Evolutionary conservation across 2,329 filamentous ascomycete species (phyloP), one percentile per base, ranked within the genome.

Genomic region (Pseudogymnoascus sp.): DNA sequence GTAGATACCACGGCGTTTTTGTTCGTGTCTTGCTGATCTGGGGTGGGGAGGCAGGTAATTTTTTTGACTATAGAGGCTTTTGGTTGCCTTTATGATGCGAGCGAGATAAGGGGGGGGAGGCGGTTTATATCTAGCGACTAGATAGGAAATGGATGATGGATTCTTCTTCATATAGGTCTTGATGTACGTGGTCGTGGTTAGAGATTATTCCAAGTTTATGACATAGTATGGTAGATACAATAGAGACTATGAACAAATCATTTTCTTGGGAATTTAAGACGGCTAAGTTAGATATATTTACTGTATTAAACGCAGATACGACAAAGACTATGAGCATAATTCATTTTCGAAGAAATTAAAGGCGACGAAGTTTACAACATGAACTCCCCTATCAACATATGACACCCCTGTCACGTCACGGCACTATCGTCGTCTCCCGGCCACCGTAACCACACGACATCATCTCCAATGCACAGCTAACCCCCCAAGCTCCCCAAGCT

Each of bases 381-480:
- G 6, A 6, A 44, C 40, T 50, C 24, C n/a, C 24, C 44, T 50
- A 14, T 50, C 3, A 29, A 29, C 44, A 29, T 21, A 56, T 14
- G 50, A 19, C 50, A 56, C 29, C 47, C 47, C 50, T 56, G 50
- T 21, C 16, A 31, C 26, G 6, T 24, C 42, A 19, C 11, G 10
- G 11, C 42, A 24, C 26, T 11, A 16, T 2, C 29, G 50, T 33
- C 29, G 6, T n/a, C 8, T 33, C 50, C 29, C 50, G 50, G 50
- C 50, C 50, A 33, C 50, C 50, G 50, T 56, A 56, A 10, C 50
- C n/a, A 33, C 50, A 56, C 50, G 50, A 56, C 50, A 56, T 56
- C 50, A 56, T 14, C 50, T 33, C 47, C n/a, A 56, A 56, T 56
- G 47, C 47, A 56, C 47, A 56, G 29, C 50, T 56, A 33, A 33